Evolutionary conservation across 192 early-diverging fungal species (phyloP), one percentile per base, ranked within the genome.

Genomic region (Linnemannia elongata): DNA sequence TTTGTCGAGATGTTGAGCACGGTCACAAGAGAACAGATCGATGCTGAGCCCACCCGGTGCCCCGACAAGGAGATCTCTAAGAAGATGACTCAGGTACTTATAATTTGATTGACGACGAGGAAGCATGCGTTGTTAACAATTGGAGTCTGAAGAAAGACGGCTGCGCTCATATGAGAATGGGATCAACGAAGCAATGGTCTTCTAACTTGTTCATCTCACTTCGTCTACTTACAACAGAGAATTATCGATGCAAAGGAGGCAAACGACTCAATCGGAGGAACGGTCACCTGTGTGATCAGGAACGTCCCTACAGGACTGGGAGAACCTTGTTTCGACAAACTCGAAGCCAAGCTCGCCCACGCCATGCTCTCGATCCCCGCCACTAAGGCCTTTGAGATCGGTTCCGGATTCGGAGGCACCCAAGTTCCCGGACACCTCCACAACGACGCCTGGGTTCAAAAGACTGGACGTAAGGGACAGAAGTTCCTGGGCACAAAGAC

Each of bases 301-400:
- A 97, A 97, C 75, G 92, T 94, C 36, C 98, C 98, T 7, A 87
- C 91, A 27, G 98, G 98, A 5, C 91, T 99, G 49, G 98, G 98
- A 72, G 98, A 99, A 89, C 98, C 98, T 22, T 97, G 96, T 89
- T 99, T 99, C 82, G 98, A 99, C 88, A 99, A 99, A 88, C 91
- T 99, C 41, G 98, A 99, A 90, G 98, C 98, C 20, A 89, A 94
- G 78, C 89, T 99, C 72, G 98, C 98, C 10, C 98, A 99, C 82
- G 98, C 98, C 12, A 99, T 99, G 98, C 89, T 99, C 76, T 98
- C 97, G 33, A 98, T 99, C 76, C 98, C 98, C 10, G 98, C 98
- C 6, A 99, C 98, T 30, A 99, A 99, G 88, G 96, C 96, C 27
- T 99, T 99, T 87, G 98, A 99, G 88, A 95, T 99, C 71, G 98